Base-by-base conservation (phyloP, 768 basidiomycete species). In the Kwoniella dendrophila region DNA sequence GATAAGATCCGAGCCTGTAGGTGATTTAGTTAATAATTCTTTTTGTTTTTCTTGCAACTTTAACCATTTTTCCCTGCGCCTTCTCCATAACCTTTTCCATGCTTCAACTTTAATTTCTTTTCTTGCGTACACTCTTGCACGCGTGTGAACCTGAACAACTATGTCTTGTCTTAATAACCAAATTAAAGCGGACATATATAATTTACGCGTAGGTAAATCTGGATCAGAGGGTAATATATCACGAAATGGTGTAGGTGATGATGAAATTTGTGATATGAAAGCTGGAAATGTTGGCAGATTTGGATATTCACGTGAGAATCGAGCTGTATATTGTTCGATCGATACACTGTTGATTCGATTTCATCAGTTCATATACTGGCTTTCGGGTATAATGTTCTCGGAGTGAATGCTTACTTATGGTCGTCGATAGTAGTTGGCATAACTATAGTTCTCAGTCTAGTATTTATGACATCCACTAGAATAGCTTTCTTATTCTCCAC, bases 81-180 rank as follows among this genome's bases (percentile, higher is more conserved):
- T 47, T 2, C 61, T 43, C 74, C 74, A 76, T 22, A 73, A 24
- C 43, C 59, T 63, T 27, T 60, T 64, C 71, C 69, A 83, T n/a
- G 90, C 91, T 10, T 82, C 82, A 41, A 83, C 76, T 79, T 96
- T 98, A 59, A 97, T 80, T 48, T 86, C 85, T 4, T 83, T 82
- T 0, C 90, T 87, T 0, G 90, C 92, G 34, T 92, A 85, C 41
- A 98, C 83, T 30, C 93, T 87, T 56, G 95, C 86, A 36, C 89
- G 87, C 14, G 93, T 85, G 73, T 94, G 93, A 27, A 92, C 83
- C 18, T 90, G 89, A 54, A 90, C 84, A 18, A 97, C 82, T 66
- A 98, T 83, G 72, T 92, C 92, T 40, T 87, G 86, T 73, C 89
- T 89, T 36, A 97, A 83, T 83, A 98, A 85, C 95, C 94, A 97